Percentiles rank a stretch among this genome's conserved stretches.
Conservation (phyloP, 192 early-diverging fungal species). For the Powellomyces hirtus region DNA sequence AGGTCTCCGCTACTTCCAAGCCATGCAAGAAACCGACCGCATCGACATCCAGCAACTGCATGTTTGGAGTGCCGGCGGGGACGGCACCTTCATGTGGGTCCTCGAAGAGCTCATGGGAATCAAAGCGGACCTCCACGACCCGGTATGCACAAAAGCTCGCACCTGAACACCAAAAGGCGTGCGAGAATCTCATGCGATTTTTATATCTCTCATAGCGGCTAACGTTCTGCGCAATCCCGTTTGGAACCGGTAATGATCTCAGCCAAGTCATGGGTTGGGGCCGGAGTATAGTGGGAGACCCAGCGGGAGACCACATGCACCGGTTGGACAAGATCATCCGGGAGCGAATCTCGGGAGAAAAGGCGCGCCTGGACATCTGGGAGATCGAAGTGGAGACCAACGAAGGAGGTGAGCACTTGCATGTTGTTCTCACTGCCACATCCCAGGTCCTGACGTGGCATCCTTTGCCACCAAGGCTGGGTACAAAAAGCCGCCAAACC, state of each 20-base stretch:
- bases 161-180: not conserved
- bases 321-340: conserved; percentile 52
- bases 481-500: conserved; percentile 55
- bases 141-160: not conserved
- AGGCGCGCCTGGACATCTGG: conserved; percentile 67
- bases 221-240: conserved; percentile 56
- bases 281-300: conserved; percentile 54
- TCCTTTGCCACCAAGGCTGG: too few relatives aligned
- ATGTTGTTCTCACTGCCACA: too few relatives aligned
- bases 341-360: conserved; percentile 57
- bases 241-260: conserved; percentile 74
- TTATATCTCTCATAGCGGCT: not conserved
- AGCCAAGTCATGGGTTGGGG: conserved; percentile 74
- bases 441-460: too few relatives aligned
- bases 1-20: conserved; percentile 57
- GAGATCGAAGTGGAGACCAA: conserved; percentile 58
- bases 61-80: conserved; percentile 73
- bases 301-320: conserved; percentile 53
- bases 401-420: too few relatives aligned
- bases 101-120: conserved; percentile 25
- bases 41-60: conserved; percentile 47
- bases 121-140: conserved; percentile 50
- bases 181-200: not conserved
- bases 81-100: conserved; percentile 63
- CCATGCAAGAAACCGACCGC: conserved; percentile 46